A percentile compares a stretch with the other conserved stretches of the same genome.
These are phyloP conservation scores for Linum lewisii DNA, from an alignment of 345 rosid species.

Conservation along the genomic window DNA sequence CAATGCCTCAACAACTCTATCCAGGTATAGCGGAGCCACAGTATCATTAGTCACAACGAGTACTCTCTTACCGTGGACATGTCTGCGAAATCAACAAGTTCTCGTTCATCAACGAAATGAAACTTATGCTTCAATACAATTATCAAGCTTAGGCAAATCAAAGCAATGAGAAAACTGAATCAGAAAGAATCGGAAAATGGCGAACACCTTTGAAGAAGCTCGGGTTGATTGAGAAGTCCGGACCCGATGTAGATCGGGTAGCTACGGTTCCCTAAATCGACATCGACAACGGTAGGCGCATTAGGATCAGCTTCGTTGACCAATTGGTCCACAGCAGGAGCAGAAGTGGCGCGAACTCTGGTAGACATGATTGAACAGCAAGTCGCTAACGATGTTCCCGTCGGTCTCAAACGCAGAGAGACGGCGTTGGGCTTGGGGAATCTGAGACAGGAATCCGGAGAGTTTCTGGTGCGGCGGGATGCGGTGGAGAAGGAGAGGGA, in stretches of 20 bases:
- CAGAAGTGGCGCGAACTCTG: slow-evolving; percentile 36
- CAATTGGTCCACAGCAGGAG: slow-evolving; percentile 57
- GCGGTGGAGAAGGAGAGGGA: slow-evolving; percentile 33
- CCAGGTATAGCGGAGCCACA: slow-evolving; percentile 67
- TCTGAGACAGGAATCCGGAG: slow-evolving; percentile 15
- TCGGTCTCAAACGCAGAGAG: slow-evolving; percentile 25
- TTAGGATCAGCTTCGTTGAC: slow-evolving; percentile 25
- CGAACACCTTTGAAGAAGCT: slow-evolving; percentile 68
- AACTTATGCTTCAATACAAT: neutral
- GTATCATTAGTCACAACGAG: slow-evolving; percentile 80
- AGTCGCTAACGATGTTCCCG: slow-evolving; percentile 16
- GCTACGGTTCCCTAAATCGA: slow-evolving; percentile 83
- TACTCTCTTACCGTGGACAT: slow-evolving; percentile 90
- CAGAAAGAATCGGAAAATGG: neutral
- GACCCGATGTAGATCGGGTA: slow-evolving; percentile 95
- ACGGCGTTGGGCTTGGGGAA: slow-evolving; percentile 21
- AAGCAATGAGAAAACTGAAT: neutral
- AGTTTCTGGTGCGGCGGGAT: slow-evolving; percentile 13
- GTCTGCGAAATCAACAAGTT: slow-evolving; percentile 30
- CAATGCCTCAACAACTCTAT: slow-evolving; percentile 66
- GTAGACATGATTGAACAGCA: slow-evolving; percentile 8
- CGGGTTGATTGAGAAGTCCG: slow-evolving; percentile 68
- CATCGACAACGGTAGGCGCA: slow-evolving; percentile 63
- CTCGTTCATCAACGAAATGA: neutral
- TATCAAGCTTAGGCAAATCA: neutral